Evolutionary conservation across 805 yeast genomes (phyloP), one percentile per base, ranked within the genome.

Genomic region (Brettanomyces bruxellensis): DNA sequence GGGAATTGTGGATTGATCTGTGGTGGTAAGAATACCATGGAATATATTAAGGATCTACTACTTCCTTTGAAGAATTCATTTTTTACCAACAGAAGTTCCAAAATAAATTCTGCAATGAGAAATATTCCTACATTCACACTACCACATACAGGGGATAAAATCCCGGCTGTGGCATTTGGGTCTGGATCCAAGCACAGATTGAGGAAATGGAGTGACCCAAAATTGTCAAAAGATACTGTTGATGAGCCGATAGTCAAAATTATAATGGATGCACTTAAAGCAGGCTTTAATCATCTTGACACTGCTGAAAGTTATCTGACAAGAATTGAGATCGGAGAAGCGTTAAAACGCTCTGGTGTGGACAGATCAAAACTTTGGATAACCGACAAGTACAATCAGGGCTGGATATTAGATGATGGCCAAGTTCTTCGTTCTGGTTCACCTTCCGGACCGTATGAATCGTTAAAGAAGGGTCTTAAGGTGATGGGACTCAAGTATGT

Each of bases 231-330:
- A 34, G 58, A 51, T 25, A 46, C 58, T 7, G 41, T 57, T 4
- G 64, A 61, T 43, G 67, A 71, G 25, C 68, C 62, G 6, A 63
- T 81, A 38, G 77, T 73, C 4, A 67, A 71, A 5, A 70, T 76
- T 22, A 51, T 80, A 28, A 49, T 59, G 5, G 57, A 60, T 28
- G 81, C 87, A 2, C 56, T 83, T 23, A 62, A 71, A 2, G 58
- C 60, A 13, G 83, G 84, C 0, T 78, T 74, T 60, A 70, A 63
- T 41, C 87, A 81, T 58, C 61, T 83, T 40, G 89, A 82, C 56
- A 78, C 83, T 6, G 88, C 88, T 1, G 86, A 83, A 52, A 65
- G 70, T n/a, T 83, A 83, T 60, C 70, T 75, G 23, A 82, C 86
- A 3, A 77, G 78, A 49, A 57, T 56, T 1, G 88, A 81, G 57